Conservation (phyloP, 1,284 basidiomycete species). For the Ceratobasidium sp. region DNA sequence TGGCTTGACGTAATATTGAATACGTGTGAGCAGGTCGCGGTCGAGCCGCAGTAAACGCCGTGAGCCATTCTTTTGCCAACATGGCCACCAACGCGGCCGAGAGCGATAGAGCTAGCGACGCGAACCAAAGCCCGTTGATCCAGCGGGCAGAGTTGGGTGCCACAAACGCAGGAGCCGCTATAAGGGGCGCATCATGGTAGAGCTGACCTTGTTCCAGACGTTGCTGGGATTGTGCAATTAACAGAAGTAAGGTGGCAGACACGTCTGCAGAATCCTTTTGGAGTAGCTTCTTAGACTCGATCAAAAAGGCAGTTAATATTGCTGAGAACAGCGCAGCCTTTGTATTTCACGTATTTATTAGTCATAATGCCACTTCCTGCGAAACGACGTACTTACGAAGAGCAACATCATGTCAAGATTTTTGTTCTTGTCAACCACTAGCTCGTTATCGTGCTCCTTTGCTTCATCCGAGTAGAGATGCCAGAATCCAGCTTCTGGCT, state of each 20-base stretch:
- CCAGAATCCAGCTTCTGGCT: conserved; percentile 11
- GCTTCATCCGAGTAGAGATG: conserved; percentile 10
- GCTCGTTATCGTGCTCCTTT: conserved; percentile 19
- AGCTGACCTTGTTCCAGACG: neutral
- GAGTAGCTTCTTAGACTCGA: conserved; percentile 22
- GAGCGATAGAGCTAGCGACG: conserved; percentile 14
- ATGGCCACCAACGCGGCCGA: conserved; percentile 30
- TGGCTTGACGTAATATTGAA: conserved; percentile 5
- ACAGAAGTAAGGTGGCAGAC: neutral
- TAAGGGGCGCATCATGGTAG: neutral
- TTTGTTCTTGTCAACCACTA: neutral
- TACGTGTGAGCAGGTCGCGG: conserved; percentile 17
- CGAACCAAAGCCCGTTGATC: conserved; percentile 44
- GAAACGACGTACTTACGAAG: neutral
- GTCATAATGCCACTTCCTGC: too few relatives aligned
- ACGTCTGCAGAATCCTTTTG: conserved; percentile 2
- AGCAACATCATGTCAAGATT: conserved; percentile 16
- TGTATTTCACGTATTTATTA: neutral
- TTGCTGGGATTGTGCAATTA: conserved; percentile 14
- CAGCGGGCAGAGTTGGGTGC: neutral
- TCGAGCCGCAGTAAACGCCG: conserved; percentile 14
- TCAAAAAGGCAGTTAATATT: conserved; percentile 27
- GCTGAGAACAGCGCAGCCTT: conserved; percentile 34
- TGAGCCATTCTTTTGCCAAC: conserved; percentile 44
- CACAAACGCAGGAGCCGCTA: neutral